Evolutionary conservation across 2,329 filamentous ascomycete genomes (phyloP), one percentile per base, ranked within the genome.

Genomic region (Helminthosporium solani): DNA sequence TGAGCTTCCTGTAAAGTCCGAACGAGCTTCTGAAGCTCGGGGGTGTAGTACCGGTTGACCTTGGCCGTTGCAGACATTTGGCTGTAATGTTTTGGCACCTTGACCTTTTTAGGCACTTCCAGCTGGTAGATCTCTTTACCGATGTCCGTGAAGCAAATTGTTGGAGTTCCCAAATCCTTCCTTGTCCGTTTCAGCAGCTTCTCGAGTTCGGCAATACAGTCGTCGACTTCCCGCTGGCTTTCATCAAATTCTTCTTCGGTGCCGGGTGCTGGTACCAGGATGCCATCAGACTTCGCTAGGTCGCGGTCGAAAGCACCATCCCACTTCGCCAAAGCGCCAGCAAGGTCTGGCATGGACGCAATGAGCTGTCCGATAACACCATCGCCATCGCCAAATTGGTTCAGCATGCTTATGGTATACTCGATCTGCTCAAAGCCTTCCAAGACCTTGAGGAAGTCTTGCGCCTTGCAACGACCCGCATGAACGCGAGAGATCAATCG

Each of bases 351-450:
- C 90, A 99, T 96, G 0, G 86, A 80, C 0, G 81, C 74, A 34
- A 97, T 83, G 31, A 99, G 81, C 42, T 90, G 85, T 46, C 90
- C 88, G 33, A 99, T 86, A 2, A 97, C 79, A 2, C 90, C 88
- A 40, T 90, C 86, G 2, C 86, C 88, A n/a, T 85, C 81, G 42
- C 85, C 83, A 58, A 88, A 87, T 7, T 85, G 79, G 37, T 80
- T 78, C 1, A 97, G 79, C 18, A 97, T 78, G 41, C 83, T 81
- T 79, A 96, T 89, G 1, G 91, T 95, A 67, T 96, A 94, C 53
- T 96, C 90, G 36, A 99, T 97, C 70, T 96, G 92, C 73, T 97
- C 94, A 58, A 96, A 99, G 0, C 94, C 94, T 68, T 97, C 91
- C 0, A 99, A 77, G 0, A 97, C 92, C 38, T 85, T 87, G 36